Base-by-base conservation (phyloP, 2,329 filamentous ascomycete species). In the Peltaster fructicola region DNA sequence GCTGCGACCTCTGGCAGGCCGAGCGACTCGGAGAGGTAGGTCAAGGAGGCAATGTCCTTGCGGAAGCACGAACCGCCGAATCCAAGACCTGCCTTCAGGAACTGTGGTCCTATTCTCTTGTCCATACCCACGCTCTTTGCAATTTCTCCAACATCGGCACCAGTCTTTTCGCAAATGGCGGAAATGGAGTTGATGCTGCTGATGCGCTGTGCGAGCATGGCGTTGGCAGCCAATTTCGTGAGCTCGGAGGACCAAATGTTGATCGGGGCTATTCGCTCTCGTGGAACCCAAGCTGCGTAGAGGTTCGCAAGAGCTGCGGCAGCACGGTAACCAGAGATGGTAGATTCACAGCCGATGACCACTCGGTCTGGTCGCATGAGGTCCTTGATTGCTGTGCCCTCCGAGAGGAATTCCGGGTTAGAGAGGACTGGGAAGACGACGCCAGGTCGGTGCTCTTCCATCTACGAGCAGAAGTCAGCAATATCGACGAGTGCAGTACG, bases 1-100 rank as follows among this genome's bases (percentile, higher is more conserved):
- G 69, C 64, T 17, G 68, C 73, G 0, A 82, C 74, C 39, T 81
- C 72, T 6, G 64, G 60, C 7, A 82, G 55, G 22, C 69, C 65
- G 27, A 81, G 58, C 3, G 64, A 68, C 38, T 78, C 69, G 11
- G 76, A 68, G n/a, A 82, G 57, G 48, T 82, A 81, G 14, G 73
- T 65, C 19, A 84, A 54, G 46, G 66, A 75, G 24, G 77, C 57
- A 24, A 81, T 67, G 43, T 84, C 77, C 50, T 84, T 84, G 47
- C 73, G 68, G 57, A 84, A 81, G 51, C 77, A 84, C 33, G 68
- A 75, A 11, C 77, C 77, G 25, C 77, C 76, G 40, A 82, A 84
- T 9, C 77, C 77, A 15, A 81, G 64, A 23, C 70, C 70, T 6
- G 76, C 70, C 48, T 75, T 72, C 17, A 84, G 56, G 48, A 80